Conservation (phyloP, 495 filamentous ascomycete species). For the Durotheca rogersii region DNA sequence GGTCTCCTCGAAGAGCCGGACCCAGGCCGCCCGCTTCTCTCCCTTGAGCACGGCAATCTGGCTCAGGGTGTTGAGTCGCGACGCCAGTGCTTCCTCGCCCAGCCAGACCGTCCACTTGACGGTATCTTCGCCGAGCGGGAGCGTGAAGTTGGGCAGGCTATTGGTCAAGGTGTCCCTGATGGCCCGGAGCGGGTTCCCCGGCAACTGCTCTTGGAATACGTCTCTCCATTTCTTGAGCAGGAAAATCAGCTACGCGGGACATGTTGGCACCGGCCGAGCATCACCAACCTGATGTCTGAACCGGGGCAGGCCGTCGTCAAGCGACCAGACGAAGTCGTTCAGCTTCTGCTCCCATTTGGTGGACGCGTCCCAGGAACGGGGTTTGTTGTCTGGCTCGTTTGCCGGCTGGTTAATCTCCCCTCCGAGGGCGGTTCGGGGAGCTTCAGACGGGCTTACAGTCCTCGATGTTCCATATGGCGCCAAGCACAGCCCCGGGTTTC, state of each 20-base stretch:
- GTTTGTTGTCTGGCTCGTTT: constrained; percentile 49
- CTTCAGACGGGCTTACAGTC: constrained; percentile 49
- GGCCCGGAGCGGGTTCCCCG: constrained; percentile 42
- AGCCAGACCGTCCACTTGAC: constrained; percentile 50
- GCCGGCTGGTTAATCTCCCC: constrained; percentile 11
- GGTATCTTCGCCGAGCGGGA: constrained; percentile 44
- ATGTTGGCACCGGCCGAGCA: too few species aligned
- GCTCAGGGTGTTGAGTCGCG: constrained; percentile 57
- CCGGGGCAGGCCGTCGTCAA: constrained; percentile 54
- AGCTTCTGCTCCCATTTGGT: constrained; percentile 57
- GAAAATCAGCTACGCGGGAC: constrained; percentile 9
- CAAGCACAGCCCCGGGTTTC: constrained; percentile 51
- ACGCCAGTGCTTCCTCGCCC: constrained; percentile 55
- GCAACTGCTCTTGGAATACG: constrained; percentile 53
- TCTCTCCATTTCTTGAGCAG: constrained; percentile 46
- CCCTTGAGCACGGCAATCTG: constrained; percentile 58
- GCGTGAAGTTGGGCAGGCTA: constrained; percentile 49
- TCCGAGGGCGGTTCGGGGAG: background rate
- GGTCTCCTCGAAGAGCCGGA: constrained; percentile 44
- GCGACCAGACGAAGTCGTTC: constrained; percentile 50
- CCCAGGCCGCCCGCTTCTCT: constrained; percentile 49
- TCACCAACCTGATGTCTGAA: constrained; percentile 47
- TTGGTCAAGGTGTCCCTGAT: constrained; percentile 39
- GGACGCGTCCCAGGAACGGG: constrained; percentile 42
- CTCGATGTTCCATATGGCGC: constrained; percentile 67